Percentiles rank a stretch among this genome's conserved stretches.
These are phyloP conservation scores for Aureobasidium sp. DNA, from an alignment of 2,329 filamentous ascomycete species.

Conservation along the genomic window DNA sequence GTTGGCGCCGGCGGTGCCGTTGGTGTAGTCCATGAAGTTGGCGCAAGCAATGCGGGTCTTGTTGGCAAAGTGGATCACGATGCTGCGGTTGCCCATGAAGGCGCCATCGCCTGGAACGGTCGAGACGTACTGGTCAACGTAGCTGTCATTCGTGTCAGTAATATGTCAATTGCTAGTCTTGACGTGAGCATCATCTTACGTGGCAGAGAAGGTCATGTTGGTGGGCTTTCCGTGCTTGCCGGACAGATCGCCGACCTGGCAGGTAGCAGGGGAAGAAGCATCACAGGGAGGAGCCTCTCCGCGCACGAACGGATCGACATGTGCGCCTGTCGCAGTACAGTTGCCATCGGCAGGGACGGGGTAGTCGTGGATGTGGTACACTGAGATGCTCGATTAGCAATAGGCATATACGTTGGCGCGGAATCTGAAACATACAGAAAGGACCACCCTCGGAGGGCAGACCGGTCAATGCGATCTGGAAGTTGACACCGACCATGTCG, in stretches of 20 bases:
- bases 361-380: slow-evolving; percentile 63
- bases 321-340: slow-evolving; percentile 59
- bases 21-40: slow-evolving; percentile 7
- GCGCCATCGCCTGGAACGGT: slow-evolving; percentile 33
- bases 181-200: slow-evolving; percentile 19
- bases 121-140: slow-evolving; percentile 44
- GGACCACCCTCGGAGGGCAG: slow-evolving; percentile 36
- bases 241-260: slow-evolving; percentile 68
- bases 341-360: slow-evolving; percentile 58
- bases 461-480: slow-evolving; percentile 33
- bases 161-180: neutral
- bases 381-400: slow-evolving; percentile 15
- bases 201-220: slow-evolving; percentile 15
- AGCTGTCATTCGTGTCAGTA: slow-evolving; percentile 24
- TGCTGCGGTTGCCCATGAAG: slow-evolving; percentile 46
- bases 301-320: slow-evolving; percentile 63
- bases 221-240: slow-evolving; percentile 63
- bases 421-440: slow-evolving; percentile 28
- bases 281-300: slow-evolving; percentile 57
- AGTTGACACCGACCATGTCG: slow-evolving; percentile 33
- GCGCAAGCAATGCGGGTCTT: slow-evolving; percentile 49
- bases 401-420: neutral
- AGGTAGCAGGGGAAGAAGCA: slow-evolving; percentile 48
- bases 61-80: slow-evolving; percentile 48
- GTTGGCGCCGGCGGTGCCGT: slow-evolving; percentile 18